A percentile compares a stretch with the other conserved stretches of the same genome.
phyloP scores from a whole-genome alignment of 768 basidiomycete genomes.

The Mycena galopus region DNA sequence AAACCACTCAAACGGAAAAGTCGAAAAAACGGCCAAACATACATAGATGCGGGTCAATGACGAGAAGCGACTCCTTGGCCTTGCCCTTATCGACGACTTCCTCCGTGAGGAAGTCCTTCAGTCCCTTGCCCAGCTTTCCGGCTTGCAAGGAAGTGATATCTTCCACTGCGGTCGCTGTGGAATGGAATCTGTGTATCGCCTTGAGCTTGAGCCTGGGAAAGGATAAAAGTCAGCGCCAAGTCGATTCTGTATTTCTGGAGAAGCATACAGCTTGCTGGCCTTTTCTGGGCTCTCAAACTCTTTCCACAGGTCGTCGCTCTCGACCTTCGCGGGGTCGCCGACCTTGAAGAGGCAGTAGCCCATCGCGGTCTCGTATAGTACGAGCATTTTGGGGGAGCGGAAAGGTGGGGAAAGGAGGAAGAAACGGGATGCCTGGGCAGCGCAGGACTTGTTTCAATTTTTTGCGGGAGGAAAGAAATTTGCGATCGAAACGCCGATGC shows the following conservation, averaged over 20 bases:
- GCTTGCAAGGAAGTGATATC: conserved; percentile 94
- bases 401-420: conserved; percentile 24
- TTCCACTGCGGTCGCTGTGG: conserved; percentile 96
- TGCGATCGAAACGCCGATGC: background rate
- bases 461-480: conserved; percentile 26
- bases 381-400: conserved; percentile 76
- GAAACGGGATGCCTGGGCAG: conserved; percentile 13
- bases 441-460: conserved; percentile 23
- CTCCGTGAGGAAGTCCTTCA: conserved; percentile 94
- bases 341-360: conserved; percentile 99
- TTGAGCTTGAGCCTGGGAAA: conserved; percentile 87
- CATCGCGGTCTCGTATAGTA: conserved; percentile 95
- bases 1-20: conserved; percentile 8
- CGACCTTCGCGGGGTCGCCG: conserved; percentile 88
- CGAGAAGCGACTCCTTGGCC: conserved; percentile 85
- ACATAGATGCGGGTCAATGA: conserved; percentile 94
- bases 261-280: conserved; percentile 90
- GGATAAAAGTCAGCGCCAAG: conserved; percentile 14
- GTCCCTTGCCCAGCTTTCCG: conserved; percentile 91
- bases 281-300: conserved; percentile 94
- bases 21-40: conserved; percentile 43
- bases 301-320: conserved; percentile 88
- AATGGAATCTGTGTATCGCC: conserved; percentile 95
- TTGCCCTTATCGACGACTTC: conserved; percentile 92
- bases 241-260: background rate